These are phyloP conservation scores for Sporobolus alterniflorus DNA, from an alignment of 202 grass and related monocot genomes.

Conservation along the genomic window DNA sequence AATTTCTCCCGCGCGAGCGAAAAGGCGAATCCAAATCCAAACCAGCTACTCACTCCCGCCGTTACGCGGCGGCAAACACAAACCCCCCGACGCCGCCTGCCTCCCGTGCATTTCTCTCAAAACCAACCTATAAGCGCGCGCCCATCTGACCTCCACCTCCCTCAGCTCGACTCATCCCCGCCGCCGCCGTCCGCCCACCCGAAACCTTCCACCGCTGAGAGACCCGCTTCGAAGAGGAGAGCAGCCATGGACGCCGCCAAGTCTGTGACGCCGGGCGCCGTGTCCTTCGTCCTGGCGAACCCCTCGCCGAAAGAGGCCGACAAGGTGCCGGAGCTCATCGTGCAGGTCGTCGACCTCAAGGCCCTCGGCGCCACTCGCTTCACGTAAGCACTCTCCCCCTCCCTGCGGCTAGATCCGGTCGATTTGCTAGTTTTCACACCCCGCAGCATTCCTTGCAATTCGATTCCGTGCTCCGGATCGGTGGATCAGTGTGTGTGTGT, in stretches of 20 bases:
- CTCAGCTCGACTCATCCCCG: slow-evolving; percentile 20
- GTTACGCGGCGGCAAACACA: slow-evolving; percentile 4
- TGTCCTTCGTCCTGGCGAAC: slow-evolving; percentile 58
- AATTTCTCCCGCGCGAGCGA: slow-evolving; percentile 50
- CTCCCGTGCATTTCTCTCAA: slow-evolving; percentile 22
- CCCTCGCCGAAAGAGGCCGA: slow-evolving; percentile 43
- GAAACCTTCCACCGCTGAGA: background rate
- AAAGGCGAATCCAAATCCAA: slow-evolving; percentile 37
- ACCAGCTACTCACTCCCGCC: background rate
- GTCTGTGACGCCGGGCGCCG: slow-evolving; percentile 55
- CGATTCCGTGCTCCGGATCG: no score
- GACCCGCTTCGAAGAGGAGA: background rate
- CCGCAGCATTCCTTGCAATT: background rate
- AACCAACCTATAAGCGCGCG: slow-evolving; percentile 40
- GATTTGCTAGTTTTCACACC: background rate
- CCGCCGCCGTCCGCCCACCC: background rate
- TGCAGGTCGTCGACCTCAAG: slow-evolving; percentile 96
- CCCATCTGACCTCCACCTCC: background rate
- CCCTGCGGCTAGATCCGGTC: background rate
- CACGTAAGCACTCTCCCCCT: slow-evolving; percentile 45
- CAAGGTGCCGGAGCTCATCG: slow-evolving; percentile 58
- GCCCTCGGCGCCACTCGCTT: slow-evolving; percentile 69
- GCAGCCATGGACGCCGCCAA: slow-evolving; percentile 34
- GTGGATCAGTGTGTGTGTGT: background rate
- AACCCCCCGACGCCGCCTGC: slow-evolving; percentile 6